These are phyloP conservation scores for Cicer arietinum DNA, from an alignment of 306 rosid genomes.

Conservation along the genomic window DNA sequence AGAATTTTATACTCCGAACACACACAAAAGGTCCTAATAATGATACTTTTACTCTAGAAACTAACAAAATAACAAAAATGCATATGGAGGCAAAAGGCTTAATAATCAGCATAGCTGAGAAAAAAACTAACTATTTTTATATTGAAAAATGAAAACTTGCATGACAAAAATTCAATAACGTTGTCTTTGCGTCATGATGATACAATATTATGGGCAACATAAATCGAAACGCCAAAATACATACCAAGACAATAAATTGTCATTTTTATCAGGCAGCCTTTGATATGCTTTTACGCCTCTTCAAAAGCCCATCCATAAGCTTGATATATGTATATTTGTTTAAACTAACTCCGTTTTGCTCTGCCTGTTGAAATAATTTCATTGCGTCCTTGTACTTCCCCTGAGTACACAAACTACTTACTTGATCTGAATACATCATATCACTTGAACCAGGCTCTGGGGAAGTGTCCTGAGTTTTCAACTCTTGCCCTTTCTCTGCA, in stretches of 20 bases:
- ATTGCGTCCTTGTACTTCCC: conserved; percentile 86
- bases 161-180: conserved; percentile 14
- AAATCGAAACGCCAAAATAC: conserved; percentile 28
- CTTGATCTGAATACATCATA: conserved; percentile 59
- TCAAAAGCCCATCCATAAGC: conserved; percentile 81
- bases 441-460: conserved; percentile 55
- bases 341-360: conserved; percentile 60
- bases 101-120: not conserved
- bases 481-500: conserved; percentile 55
- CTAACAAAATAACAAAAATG: conserved; percentile 10
- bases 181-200: conserved; percentile 17
- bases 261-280: conserved; percentile 42
- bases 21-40: not conserved
- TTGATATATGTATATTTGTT: conserved; percentile 58
- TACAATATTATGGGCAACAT: conserved; percentile 31
- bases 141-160: conserved; percentile 32
- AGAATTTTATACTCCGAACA: conserved; percentile 4
- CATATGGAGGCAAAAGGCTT: conserved; percentile 18
- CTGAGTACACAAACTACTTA: conserved; percentile 65
- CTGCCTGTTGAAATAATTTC: conserved; percentile 63
- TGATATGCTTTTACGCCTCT: conserved; percentile 74
- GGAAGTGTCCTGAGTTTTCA: conserved; percentile 42
- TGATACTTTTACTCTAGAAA: not conserved
- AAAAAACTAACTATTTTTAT: not conserved
- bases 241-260: conserved; percentile 33